These are phyloP conservation scores for Coniochaeta ligniaria DNA, from an alignment of 2,329 filamentous ascomycete species.

Conservation along the genomic window DNA sequence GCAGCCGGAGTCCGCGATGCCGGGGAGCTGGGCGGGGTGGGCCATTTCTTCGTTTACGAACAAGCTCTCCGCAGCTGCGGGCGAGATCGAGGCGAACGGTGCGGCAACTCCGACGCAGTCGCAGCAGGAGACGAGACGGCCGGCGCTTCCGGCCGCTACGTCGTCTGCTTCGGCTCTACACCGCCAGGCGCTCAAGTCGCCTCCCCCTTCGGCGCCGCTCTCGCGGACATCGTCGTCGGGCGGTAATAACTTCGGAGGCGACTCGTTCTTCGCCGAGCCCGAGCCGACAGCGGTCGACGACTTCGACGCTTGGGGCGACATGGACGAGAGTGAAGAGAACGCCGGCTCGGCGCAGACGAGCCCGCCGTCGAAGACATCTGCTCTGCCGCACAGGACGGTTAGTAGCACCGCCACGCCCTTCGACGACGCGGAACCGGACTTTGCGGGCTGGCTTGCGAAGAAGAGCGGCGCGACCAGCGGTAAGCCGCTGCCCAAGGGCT, in stretches of 20 bases:
- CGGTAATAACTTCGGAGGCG: slow-evolving; percentile 30
- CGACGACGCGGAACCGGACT: slow-evolving; percentile 88
- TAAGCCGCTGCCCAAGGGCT: slow-evolving; percentile 75
- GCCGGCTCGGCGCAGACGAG: slow-evolving; percentile 15
- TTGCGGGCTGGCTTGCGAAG: slow-evolving; percentile 86
- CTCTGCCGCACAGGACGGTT: slow-evolving; percentile 1
- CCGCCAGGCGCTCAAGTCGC: slow-evolving; percentile 51
- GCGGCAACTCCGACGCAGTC: slow-evolving; percentile 31
- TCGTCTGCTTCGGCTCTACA: slow-evolving; percentile 53
- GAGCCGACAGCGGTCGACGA: slow-evolving; percentile 51
- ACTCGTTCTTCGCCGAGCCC: slow-evolving; percentile 47
- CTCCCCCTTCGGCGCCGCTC: slow-evolving; percentile 31
- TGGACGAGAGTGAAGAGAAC: slow-evolving; percentile 45
- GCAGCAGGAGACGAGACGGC: slow-evolving; percentile 24
- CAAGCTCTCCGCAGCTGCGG: slow-evolving; percentile 75
- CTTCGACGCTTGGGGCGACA: slow-evolving; percentile 70
- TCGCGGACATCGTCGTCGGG: slow-evolving; percentile 43
- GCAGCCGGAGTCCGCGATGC: slow-evolving; percentile 47
- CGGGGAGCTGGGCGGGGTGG: slow-evolving; percentile 81
- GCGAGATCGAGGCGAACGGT: slow-evolving; percentile 67
- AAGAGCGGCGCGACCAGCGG: slow-evolving; percentile 45
- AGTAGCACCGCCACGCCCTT: slow-evolving; percentile 43
- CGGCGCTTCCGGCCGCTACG: slow-evolving; percentile 21
- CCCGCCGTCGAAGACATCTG: slow-evolving; percentile 5
- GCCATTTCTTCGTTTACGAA: slow-evolving; percentile 98